Conservation (phyloP, 73 alveolate genomes). For the Paramecium tetraurelia region DNA sequence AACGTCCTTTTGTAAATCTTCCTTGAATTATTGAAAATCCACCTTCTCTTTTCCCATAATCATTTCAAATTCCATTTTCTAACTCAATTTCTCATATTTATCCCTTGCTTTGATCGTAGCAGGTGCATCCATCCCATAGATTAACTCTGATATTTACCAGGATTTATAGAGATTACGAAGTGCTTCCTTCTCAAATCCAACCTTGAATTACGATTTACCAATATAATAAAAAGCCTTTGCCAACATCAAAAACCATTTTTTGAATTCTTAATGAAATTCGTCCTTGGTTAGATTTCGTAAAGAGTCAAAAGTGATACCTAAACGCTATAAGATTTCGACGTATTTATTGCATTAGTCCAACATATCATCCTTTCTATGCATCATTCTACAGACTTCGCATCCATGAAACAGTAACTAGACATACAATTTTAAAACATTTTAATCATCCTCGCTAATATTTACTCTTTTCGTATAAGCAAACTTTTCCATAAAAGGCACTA, state of each 20-base stretch:
- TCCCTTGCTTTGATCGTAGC: neutral
- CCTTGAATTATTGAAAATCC: neutral
- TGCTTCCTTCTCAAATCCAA: conserved; percentile 30
- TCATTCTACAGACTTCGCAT: neutral
- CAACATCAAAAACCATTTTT: conserved; percentile 24
- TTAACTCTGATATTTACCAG: neutral
- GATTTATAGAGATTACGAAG: conserved; percentile 10
- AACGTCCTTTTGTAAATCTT: neutral
- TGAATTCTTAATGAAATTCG: neutral
- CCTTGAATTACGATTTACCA: conserved; percentile 37
- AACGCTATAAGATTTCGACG: neutral
- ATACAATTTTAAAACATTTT: neutral
- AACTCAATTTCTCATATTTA: conserved; percentile 40
- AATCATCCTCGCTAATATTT: conserved; percentile 23
- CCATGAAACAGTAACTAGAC: neutral
- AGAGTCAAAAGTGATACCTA: conserved; percentile 10
- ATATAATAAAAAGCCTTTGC: neutral
- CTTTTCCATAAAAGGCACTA: neutral
- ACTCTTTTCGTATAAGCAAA: conserved; percentile 1
- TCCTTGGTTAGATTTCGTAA: neutral
- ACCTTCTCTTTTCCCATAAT: neutral
- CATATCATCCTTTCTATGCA: conserved; percentile 36
- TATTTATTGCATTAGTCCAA: conserved; percentile 1
- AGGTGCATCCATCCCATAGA: neutral
- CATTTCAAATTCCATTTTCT: conserved; percentile 46